Conservation (phyloP, 768 basidiomycete species). For the Lactifluus subvellereus region DNA sequence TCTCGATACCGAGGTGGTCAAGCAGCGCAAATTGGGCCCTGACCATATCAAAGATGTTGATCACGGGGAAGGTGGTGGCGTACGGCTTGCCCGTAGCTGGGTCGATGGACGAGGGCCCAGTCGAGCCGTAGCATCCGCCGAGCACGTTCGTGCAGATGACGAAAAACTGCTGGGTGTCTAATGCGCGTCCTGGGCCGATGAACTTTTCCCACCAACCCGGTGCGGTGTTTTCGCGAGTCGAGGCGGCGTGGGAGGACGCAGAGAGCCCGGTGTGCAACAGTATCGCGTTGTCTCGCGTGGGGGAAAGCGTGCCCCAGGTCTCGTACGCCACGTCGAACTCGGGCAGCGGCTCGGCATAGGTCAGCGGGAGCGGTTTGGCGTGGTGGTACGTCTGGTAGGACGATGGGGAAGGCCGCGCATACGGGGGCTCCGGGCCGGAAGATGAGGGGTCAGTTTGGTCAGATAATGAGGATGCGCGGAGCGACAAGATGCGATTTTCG, state of each 20-base stretch:
- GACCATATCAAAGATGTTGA: slow-evolving; percentile 97
- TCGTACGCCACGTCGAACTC: slow-evolving; percentile 91
- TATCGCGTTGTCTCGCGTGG: slow-evolving; percentile 77
- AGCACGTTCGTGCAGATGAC: slow-evolving; percentile 95
- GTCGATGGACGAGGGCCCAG: slow-evolving; percentile 85
- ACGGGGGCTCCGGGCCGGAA: slow-evolving; percentile 75
- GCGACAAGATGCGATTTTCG: slow-evolving; percentile 47
- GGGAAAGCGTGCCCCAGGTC: slow-evolving; percentile 90
- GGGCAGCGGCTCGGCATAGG: slow-evolving; percentile 51
- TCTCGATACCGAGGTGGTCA: slow-evolving; percentile 76
- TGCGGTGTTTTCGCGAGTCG: slow-evolving; percentile 65
- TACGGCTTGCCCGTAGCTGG: slow-evolving; percentile 64
- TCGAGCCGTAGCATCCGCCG: slow-evolving; percentile 96
- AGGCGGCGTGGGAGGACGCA: slow-evolving; percentile 91
- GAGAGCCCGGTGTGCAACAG: slow-evolving; percentile 95
- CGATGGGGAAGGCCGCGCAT: slow-evolving; percentile 70
- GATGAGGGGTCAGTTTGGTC: slow-evolving; percentile 29
- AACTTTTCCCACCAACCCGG: slow-evolving; percentile 99
- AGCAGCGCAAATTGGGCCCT: slow-evolving; percentile 84
- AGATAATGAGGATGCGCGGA: slow-evolving; percentile 1
- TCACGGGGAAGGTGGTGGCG: slow-evolving; percentile 85
- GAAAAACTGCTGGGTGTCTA: slow-evolving; percentile 91
- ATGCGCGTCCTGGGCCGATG: slow-evolving; percentile 88
- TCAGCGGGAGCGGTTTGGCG: slow-evolving; percentile 53
- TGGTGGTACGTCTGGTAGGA: slow-evolving; percentile 71